Evolutionary conservation across 768 basidiomycete genomes (phyloP).

Genomic region (Hygrophoropsis aurantiaca): DNA sequence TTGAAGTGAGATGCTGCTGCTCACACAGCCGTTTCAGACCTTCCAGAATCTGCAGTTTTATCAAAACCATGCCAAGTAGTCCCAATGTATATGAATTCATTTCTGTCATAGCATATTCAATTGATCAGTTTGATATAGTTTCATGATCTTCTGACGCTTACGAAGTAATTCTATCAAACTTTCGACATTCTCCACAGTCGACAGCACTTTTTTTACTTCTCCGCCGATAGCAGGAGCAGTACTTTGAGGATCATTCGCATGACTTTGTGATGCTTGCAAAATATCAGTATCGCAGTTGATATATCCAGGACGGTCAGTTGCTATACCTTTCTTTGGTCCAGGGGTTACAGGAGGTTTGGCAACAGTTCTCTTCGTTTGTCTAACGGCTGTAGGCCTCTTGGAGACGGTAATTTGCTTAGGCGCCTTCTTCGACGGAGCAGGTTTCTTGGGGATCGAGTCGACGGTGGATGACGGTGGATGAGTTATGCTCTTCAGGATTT

Average conservation of each 20-base stretch:
- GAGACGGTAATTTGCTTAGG: neutral
- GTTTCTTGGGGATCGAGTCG: conserved; percentile 16
- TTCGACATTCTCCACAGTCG: conserved; percentile 24
- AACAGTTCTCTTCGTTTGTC: conserved; percentile 18
- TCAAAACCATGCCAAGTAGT: conserved; percentile 61
- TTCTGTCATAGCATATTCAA: conserved; percentile 34
- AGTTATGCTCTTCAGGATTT: conserved; percentile 42
- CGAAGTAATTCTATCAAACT: conserved; percentile 51
- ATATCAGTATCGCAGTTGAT: no score
- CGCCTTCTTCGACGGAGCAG: conserved; percentile 6
- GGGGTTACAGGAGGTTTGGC: conserved; percentile 40
- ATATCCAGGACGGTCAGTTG: no score
- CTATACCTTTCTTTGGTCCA: conserved; percentile 41
- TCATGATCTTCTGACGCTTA: conserved; percentile 32
- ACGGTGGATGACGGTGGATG: conserved; percentile 18
- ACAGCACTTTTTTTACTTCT: conserved; percentile 1
- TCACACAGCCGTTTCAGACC: conserved; percentile 63
- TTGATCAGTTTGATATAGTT: conserved; percentile 1
- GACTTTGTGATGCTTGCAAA: no score
- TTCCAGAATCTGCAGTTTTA: conserved; percentile 68
- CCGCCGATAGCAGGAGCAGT: neutral
- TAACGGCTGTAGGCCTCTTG: conserved; percentile 4
- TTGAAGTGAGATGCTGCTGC: conserved; percentile 36
- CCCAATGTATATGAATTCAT: conserved; percentile 64
- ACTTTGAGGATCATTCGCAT: conserved; percentile 17